These are phyloP conservation scores for Fusarium anthophilum DNA, from an alignment of 2,329 filamentous ascomycete species.

Conservation along the genomic window DNA sequence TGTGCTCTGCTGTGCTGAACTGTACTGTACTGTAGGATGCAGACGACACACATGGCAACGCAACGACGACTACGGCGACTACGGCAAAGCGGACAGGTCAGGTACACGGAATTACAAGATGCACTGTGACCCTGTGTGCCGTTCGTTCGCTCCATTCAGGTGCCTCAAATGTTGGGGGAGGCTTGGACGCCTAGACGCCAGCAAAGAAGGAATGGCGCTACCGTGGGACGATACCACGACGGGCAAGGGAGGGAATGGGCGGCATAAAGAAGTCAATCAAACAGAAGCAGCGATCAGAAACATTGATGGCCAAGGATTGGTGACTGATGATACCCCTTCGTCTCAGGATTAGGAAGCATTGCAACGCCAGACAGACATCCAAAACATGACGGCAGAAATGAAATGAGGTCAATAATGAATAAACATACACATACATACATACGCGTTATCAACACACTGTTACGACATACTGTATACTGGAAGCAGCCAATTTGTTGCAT, in stretches of 20 bases:
- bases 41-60: conserved; percentile 1
- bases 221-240: conserved; percentile 39
- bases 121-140: conserved; percentile 28
- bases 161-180: conserved; percentile 24
- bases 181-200: conserved; percentile 26
- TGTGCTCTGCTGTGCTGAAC: background rate
- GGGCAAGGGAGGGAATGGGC: conserved; percentile 26
- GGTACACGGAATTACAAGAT: background rate
- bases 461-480: conserved; percentile 15
- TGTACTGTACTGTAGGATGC: background rate
- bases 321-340: conserved; percentile 31
- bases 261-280: conserved; percentile 36
- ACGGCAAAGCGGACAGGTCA: conserved; percentile 7
- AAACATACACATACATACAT: background rate
- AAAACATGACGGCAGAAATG: conserved; percentile 30
- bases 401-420: background rate
- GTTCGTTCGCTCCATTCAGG: background rate
- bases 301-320: conserved; percentile 27
- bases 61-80: conserved; percentile 16
- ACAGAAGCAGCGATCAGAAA: conserved; percentile 33
- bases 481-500: conserved; percentile 9
- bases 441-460: conserved; percentile 26
- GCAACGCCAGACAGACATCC: conserved; percentile 25
- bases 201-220: conserved; percentile 39
- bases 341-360: conserved; percentile 36